phyloP scores from a whole-genome alignment of 352 stramenopile genomes.

The Phytopythium vexans region DNA sequence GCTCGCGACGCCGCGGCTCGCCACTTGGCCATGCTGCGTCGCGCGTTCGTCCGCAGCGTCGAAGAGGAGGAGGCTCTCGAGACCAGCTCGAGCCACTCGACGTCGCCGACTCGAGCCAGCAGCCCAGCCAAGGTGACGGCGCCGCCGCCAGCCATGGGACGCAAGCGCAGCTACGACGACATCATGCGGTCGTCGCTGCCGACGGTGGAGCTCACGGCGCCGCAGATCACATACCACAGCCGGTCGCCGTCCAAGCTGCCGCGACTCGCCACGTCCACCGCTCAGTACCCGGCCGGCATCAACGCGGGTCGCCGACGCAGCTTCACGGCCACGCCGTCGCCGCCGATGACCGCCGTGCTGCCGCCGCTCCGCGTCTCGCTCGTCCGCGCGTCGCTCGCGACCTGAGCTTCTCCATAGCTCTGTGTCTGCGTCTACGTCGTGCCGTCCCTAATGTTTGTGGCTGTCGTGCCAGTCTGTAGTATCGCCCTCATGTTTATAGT shows the following conservation, averaged over 20 bases:
- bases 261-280: slow-evolving; percentile 19
- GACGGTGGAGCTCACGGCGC: slow-evolving; percentile 25
- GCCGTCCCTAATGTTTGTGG: slow-evolving; percentile 12
- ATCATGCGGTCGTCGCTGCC: slow-evolving; percentile 20
- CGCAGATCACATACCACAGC: slow-evolving; percentile 31
- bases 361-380: slow-evolving; percentile 40
- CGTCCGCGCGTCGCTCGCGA: slow-evolving; percentile 31
- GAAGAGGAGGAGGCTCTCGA: slow-evolving; percentile 41
- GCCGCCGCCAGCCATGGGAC: slow-evolving; percentile 10
- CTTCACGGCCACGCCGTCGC: slow-evolving; percentile 22
- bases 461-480: neutral
- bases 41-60: slow-evolving; percentile 54
- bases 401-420: slow-evolving; percentile 10
- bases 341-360: slow-evolving; percentile 17
- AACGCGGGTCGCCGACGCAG: slow-evolving; percentile 18
- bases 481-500: neutral
- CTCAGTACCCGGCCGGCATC: slow-evolving; percentile 6
- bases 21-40: slow-evolving; percentile 38
- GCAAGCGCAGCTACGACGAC: slow-evolving; percentile 45
- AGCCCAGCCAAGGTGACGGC: slow-evolving; percentile 2
- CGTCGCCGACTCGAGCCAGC: slow-evolving; percentile 7
- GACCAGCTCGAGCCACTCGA: slow-evolving; percentile 4
- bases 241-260: slow-evolving; percentile 29
- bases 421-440: neutral
- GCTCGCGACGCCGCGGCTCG: slow-evolving; percentile 36